Evolutionary conservation across 2,329 filamentous ascomycete species (phyloP), one percentile per base, ranked within the genome.

Genomic region (Xylaria sp.): DNA sequence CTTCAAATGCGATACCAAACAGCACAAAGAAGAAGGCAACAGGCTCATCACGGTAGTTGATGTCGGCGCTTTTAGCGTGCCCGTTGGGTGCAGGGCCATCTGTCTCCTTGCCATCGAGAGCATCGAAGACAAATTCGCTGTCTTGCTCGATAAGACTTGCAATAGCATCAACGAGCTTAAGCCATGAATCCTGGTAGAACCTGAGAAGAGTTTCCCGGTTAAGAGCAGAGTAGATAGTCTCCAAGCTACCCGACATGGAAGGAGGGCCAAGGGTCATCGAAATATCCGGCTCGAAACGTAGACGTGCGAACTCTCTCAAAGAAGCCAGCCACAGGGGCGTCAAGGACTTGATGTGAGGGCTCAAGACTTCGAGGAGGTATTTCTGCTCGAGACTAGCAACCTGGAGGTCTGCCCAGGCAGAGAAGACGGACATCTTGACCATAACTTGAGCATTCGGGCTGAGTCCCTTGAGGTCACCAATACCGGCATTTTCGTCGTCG

Each of bases 1-100:
- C 93, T 75, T 99, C 95, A 67, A 99, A 97, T 0, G 93, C 92
- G 59, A 99, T 87, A 9, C 94, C 94, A 68, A 97, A 99, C 0
- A 99, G 82, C 11, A 99, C 93, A 69, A 99, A 99, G 79, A 99
- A 99, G 80, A 99, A 99, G 0, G 94, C 94, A 1, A 97, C 91
- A 0, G 94, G 94, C 72, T 99, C 94, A 70, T 97, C 93, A 52
- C 94, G 90, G 72, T 99, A 99, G 74, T 97, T 97, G 76, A 99
- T 97, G 65, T 93, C 90, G 53, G 87, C 81, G 2, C 81, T 83
- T 71, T 88, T 90, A 13, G 79, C 77, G 49, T 82, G 77, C 2
- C 78, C 79, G 61, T 80, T 82, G 30, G 74, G 69, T 8, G 75
- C 74, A 3, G 77, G 73, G 19, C 76, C 80, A 8, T 79, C 77